phyloP scores from a whole-genome alignment of 2,329 filamentous ascomycete genomes.

The Alternaria arborescens region DNA sequence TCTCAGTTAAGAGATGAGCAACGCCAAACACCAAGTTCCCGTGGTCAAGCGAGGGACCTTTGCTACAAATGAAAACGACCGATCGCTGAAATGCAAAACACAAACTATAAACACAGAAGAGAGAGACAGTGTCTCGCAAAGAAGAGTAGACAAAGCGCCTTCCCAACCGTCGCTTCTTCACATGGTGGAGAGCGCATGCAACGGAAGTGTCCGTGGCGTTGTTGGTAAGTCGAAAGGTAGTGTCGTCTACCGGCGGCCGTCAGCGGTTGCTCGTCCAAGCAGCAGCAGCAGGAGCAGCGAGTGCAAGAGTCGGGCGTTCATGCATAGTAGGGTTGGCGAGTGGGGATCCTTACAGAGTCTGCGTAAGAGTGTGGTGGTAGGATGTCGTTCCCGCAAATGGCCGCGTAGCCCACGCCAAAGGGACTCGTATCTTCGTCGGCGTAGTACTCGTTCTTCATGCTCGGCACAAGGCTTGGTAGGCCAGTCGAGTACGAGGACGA shows the following conservation, averaged over 20 bases:
- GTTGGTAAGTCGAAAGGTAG: constrained; percentile 72
- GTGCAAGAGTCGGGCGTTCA: constrained; percentile 39
- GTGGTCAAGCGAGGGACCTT: constrained; percentile 45
- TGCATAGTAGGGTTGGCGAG: constrained; percentile 51
- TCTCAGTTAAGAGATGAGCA: constrained; percentile 15
- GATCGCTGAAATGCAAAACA: constrained; percentile 52
- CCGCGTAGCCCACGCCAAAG: constrained; percentile 74
- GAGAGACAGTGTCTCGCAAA: constrained; percentile 31
- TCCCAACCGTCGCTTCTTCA: constrained; percentile 23
- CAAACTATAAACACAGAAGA: constrained; percentile 34
- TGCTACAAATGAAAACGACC: constrained; percentile 31
- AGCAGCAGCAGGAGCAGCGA: constrained; percentile 17
- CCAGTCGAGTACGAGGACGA: constrained; percentile 61
- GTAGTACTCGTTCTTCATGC: constrained; percentile 73
- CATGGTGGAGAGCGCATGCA: constrained; percentile 47
- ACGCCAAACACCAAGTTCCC: constrained; percentile 40
- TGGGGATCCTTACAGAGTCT: constrained; percentile 72
- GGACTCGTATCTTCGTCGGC: constrained; percentile 68
- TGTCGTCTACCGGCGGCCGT: constrained; percentile 64
- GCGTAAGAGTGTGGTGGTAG: constrained; percentile 69
- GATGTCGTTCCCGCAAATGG: constrained; percentile 70
- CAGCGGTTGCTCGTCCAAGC: constrained; percentile 47
- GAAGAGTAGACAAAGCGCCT: constrained; percentile 19
- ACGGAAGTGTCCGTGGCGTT: constrained; percentile 72
- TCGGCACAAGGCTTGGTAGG: constrained; percentile 67